Evolutionary conservation across 257 asterid genomes (phyloP).

Genomic region (Apocynum venetum): DNA sequence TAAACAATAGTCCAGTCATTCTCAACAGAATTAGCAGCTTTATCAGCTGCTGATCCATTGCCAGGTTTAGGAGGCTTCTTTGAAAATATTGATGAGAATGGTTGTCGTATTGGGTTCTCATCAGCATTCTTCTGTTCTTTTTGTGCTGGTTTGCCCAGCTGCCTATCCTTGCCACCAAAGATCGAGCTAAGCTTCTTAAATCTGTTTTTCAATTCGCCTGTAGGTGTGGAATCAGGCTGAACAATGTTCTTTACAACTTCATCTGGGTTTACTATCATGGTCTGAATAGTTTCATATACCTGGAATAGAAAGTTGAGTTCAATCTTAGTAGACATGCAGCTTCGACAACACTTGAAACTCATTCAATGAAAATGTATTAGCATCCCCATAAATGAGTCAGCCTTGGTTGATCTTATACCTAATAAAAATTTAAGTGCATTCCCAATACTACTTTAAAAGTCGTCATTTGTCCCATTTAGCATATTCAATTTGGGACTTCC

Average conservation of each 20-base stretch:
- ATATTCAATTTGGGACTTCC: not conserved
- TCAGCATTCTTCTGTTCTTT: conserved; percentile 45
- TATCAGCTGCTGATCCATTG: conserved; percentile 46
- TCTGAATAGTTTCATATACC: conserved; percentile 92
- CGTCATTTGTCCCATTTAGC: not conserved
- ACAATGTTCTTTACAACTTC: conserved; percentile 42
- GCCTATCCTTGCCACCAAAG: conserved; percentile 62
- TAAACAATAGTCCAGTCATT: conserved; percentile 76
- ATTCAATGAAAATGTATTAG: not conserved
- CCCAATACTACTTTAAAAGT: too few species aligned
- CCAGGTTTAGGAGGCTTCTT: conserved; percentile 84
- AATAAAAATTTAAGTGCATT: not conserved
- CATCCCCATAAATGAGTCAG: not conserved
- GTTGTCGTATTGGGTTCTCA: conserved; percentile 48
- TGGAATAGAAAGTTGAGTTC: conserved; percentile 17
- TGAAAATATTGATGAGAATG: conserved; percentile 64
- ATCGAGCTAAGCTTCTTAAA: conserved; percentile 67
- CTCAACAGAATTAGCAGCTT: conserved; percentile 48
- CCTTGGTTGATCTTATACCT: not conserved
- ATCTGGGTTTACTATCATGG: conserved; percentile 67
- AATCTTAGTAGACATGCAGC: not conserved
- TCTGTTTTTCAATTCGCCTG: conserved; percentile 61
- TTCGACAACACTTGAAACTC: not conserved
- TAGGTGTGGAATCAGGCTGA: conserved; percentile 48
- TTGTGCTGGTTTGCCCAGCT: conserved; percentile 31